Percentiles rank a stretch among this genome's conserved stretches.
These are phyloP conservation scores for Yamagishiella unicocca DNA, from an alignment of 139 green algal species.

Conservation along the genomic window DNA sequence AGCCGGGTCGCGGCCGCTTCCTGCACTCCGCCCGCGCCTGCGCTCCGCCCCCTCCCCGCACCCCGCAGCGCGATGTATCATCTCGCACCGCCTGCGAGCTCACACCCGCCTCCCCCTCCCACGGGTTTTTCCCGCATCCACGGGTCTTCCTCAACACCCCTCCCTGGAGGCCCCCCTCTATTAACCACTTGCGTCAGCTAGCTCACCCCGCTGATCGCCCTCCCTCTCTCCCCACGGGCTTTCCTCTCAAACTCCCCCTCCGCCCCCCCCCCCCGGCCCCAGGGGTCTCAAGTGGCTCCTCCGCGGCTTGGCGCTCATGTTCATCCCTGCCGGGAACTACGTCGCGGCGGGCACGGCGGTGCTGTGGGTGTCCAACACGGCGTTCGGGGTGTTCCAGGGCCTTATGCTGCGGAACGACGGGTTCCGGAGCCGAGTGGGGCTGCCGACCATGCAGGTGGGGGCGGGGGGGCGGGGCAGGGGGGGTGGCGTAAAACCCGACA, in stretches of 20 bases:
- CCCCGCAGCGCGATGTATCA: too few species aligned
- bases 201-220: too few species aligned
- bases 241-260: too few species aligned
- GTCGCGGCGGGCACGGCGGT: constrained; percentile 67
- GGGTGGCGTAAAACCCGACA: not conserved
- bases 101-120: too few species aligned
- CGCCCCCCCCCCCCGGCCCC: too few species aligned
- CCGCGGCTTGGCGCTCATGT: constrained; percentile 66
- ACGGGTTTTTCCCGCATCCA: too few species aligned
- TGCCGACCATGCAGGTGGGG: constrained; percentile 50
- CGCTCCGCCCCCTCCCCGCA: too few species aligned
- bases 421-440: constrained; percentile 33
- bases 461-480: not conserved
- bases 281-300: constrained; percentile 81
- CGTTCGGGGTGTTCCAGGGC: constrained; percentile 50
- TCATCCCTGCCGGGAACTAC: constrained; percentile 76
- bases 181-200: too few species aligned
- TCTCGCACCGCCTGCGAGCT: too few species aligned
- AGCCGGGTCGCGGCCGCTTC: not conserved
- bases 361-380: constrained; percentile 65
- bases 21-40: not conserved
- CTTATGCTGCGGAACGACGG: not conserved
- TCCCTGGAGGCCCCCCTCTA: too few species aligned
- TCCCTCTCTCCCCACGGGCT: too few species aligned
- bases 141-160: too few species aligned